phyloP scores from a whole-genome alignment of 371 early-diverging fungal species.

The Nematocida parisii region DNA sequence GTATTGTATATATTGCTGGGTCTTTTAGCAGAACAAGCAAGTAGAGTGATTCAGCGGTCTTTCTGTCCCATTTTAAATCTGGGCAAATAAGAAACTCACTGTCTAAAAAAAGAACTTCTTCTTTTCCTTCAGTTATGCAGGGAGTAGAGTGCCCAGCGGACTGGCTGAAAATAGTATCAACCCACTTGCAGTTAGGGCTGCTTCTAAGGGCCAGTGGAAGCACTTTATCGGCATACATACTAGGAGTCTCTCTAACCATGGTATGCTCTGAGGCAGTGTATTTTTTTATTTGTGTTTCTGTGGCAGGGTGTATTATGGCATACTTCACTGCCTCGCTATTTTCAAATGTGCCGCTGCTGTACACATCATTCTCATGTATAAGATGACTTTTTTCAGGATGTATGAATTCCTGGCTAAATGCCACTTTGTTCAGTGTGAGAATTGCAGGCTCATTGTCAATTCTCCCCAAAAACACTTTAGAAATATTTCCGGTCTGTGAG shows the following conservation, averaged over 20 bases:
- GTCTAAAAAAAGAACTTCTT: constrained; percentile 59
- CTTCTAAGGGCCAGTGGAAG: constrained; percentile 30
- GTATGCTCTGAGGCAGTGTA: constrained; percentile 11
- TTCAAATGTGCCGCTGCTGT: constrained; percentile 25
- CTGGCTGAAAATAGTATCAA: constrained; percentile 48
- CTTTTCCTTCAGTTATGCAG: constrained; percentile 24
- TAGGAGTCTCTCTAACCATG: constrained; percentile 22
- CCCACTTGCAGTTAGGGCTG: constrained; percentile 31
- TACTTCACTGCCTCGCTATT: constrained; percentile 33
- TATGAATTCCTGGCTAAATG: background rate
- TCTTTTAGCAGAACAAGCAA: constrained; percentile 66
- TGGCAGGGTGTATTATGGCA: constrained; percentile 50
- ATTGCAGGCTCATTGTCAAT: constrained; percentile 29
- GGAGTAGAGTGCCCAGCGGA: background rate
- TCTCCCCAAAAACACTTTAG: constrained; percentile 17
- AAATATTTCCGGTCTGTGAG: constrained; percentile 9
- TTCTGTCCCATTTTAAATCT: constrained; percentile 67
- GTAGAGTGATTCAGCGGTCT: constrained; percentile 53
- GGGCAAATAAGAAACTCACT: constrained; percentile 59
- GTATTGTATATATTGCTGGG: constrained; percentile 33
- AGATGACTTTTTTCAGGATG: background rate
- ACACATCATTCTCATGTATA: constrained; percentile 44
- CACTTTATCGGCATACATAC: constrained; percentile 2
- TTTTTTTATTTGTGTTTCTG: constrained; percentile 20
- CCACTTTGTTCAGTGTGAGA: constrained; percentile 32